These are phyloP conservation scores for Pseudocercospora macadamiae DNA, from an alignment of 2,329 filamentous ascomycete species.

Conservation along the genomic window DNA sequence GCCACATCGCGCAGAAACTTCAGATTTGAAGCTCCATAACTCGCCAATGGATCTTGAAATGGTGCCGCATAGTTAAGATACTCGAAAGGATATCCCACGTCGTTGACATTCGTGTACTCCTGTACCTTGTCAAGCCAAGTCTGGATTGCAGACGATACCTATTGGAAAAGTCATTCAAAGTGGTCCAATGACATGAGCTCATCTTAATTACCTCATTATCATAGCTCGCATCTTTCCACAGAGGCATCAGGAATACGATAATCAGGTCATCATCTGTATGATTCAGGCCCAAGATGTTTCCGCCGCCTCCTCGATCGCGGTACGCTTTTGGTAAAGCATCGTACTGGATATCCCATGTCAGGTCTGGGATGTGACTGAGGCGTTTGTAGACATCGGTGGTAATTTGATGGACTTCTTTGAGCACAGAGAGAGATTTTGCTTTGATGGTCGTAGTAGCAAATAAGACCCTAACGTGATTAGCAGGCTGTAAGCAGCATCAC, in stretches of 20 bases:
- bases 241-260: constrained; percentile 10
- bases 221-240: constrained; percentile 7
- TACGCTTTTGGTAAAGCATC: constrained; percentile 13
- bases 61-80: constrained; percentile 12
- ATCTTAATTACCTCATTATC: constrained; percentile 13
- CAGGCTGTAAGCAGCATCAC: too few species aligned
- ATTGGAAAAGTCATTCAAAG: neutral
- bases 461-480: too few species aligned
- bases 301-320: constrained; percentile 6
- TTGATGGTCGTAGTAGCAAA: constrained; percentile 17
- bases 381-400: constrained; percentile 6
- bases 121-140: constrained; percentile 11
- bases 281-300: constrained; percentile 19
- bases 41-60: constrained; percentile 17
- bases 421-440: neutral
- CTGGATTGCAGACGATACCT: neutral
- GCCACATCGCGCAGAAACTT: constrained; percentile 11
- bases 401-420: constrained; percentile 7
- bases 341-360: constrained; percentile 18
- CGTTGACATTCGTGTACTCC: constrained; percentile 11
- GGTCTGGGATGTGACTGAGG: constrained; percentile 7
- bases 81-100: constrained; percentile 12
- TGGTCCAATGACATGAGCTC: too few species aligned
- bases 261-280: constrained; percentile 19
- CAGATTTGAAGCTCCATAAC: constrained; percentile 17